Evolutionary conservation across 208 protist species (phyloP).

Genomic region (Acanthamoeba lenticulata): DNA sequence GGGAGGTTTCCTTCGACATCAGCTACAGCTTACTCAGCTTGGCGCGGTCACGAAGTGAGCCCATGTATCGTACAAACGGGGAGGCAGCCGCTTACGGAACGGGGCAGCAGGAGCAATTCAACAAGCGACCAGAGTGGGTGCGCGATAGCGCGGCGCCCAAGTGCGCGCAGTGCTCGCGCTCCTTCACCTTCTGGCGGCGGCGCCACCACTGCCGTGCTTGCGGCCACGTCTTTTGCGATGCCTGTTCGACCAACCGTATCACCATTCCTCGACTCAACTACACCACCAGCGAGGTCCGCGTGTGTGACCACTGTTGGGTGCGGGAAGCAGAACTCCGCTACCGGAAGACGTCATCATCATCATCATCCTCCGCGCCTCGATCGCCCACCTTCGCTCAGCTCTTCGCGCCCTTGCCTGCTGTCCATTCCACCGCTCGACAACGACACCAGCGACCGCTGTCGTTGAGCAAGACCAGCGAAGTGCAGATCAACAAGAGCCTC

Average conservation of each 20-base stretch:
- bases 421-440: background rate
- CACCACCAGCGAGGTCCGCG: background rate
- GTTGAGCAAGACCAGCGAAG: constrained; percentile 21
- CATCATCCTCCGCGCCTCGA: background rate
- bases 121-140: background rate
- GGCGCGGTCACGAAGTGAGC: background rate
- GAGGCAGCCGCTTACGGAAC: too few relatives aligned
- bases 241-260: constrained; percentile 31
- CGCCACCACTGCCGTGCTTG: constrained; percentile 82
- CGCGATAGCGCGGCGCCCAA: background rate
- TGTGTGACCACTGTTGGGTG: constrained; percentile 55
- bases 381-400: background rate
- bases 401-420: background rate
- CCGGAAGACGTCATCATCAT: background rate
- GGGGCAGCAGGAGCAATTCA: background rate
- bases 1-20: background rate
- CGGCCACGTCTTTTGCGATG: constrained; percentile 79
- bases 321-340: constrained; percentile 39
- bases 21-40: background rate
- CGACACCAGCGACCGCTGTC: background rate
- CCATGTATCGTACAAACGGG: background rate
- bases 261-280: constrained; percentile 28
- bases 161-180: constrained; percentile 76
- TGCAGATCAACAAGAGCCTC: constrained; percentile 27
- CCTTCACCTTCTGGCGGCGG: constrained; percentile 73